Evolutionary conservation across 2,329 filamentous ascomycete species (phyloP), one percentile per base, ranked within the genome.

Genomic region (Calonectria fujianensis): DNA sequence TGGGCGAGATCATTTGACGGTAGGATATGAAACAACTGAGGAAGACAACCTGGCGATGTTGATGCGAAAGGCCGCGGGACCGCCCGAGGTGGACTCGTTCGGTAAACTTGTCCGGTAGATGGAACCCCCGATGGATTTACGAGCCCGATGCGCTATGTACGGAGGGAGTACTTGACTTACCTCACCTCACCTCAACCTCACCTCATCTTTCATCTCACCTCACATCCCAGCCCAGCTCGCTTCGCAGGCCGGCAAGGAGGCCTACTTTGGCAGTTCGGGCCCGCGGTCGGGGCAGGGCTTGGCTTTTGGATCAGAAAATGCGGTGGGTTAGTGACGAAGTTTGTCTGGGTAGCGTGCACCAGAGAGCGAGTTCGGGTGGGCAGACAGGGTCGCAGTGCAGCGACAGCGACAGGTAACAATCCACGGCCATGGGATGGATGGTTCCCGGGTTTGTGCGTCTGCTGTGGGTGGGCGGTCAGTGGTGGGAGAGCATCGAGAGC

Each of bases 301-400:
- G 54, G 65, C 31, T n/a, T 18, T 39, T 31, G 59, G 45, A 76
- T 77, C 65, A 75, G 69, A 76, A 69, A 74, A 64, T 70, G 35
- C 31, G 57, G 32, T 61, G 66, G 69, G 52, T 52, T 52, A 75
- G 74, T 77, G 76, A 80, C 70, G 77, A 80, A 77, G 73, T 73
- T 65, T 70, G 51, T 70, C 50, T 45, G 64, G 29, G 69, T 48
- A 48, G 45, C n/a, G 45, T n/a, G n/a, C 45, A 48, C 45, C 20
- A 24, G 5, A 70, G 78, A 76, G 77, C 61, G 75, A 45, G 66
- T 69, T 67, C 71, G 73, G 69, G 52, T 24, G 45, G 45, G 24
- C 45, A 48, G 67, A 48, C 45, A 48, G 67, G 54, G 66, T 63
- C 32, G 37, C 61, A 63, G 57, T 61, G 57, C 57, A 61, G 57